Percentiles rank a stretch among this genome's conserved stretches.
phyloP scores from a whole-genome alignment of 2,329 filamentous ascomycete species.

The Aquanectria penicillioides region DNA sequence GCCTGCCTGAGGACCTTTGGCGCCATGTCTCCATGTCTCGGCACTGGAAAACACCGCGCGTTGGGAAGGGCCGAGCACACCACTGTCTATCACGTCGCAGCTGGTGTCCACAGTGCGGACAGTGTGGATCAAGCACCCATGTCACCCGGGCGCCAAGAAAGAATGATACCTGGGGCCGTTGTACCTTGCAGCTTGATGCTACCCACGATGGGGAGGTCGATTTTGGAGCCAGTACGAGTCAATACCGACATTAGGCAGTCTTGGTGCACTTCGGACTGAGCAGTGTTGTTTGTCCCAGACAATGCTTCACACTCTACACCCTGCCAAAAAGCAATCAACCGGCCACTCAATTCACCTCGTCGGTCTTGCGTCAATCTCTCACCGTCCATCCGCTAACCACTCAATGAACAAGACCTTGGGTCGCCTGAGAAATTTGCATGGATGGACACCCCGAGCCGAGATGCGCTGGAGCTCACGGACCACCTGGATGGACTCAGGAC shows the following conservation, averaged over 20 bases:
- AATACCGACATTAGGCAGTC: neutral
- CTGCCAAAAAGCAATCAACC: conserved; percentile 11
- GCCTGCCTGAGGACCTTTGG: neutral
- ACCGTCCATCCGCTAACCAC: neutral
- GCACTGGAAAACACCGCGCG: neutral
- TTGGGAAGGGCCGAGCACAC: neutral
- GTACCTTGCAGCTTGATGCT: conserved; percentile 11
- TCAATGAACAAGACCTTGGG: conserved; percentile 11
- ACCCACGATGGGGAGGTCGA: conserved; percentile 8
- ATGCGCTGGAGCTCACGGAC: conserved; percentile 22
- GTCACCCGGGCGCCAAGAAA: neutral
- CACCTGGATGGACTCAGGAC: no score
- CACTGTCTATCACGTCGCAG: neutral
- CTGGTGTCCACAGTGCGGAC: conserved; percentile 7
- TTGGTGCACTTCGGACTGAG: neutral
- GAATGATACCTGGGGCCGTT: neutral
- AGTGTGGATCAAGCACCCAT: neutral
- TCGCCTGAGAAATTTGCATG: conserved; percentile 23
- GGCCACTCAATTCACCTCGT: neutral
- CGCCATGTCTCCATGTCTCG: neutral
- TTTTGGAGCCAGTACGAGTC: conserved; percentile 15
- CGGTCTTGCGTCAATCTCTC: conserved; percentile 7
- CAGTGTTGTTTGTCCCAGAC: conserved; percentile 7
- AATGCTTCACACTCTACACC: neutral
- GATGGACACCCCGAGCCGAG: conserved; percentile 22